Base-by-base conservation (phyloP, 352 stramenopile species). In the Globisporangium cystogenes region DNA sequence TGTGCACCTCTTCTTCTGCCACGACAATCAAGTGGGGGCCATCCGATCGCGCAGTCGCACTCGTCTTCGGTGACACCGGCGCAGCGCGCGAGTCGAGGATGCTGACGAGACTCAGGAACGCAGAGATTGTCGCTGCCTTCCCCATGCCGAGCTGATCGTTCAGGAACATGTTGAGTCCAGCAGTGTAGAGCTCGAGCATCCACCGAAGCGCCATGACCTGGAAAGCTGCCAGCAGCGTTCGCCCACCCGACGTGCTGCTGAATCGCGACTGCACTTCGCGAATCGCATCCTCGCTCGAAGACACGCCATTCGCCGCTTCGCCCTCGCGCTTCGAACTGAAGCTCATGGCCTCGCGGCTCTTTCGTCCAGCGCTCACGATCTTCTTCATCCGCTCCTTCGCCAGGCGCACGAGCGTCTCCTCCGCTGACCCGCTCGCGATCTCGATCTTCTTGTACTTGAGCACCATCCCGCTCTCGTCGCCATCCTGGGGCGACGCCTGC, bases 131-230 rank as follows among this genome's bases (percentile, higher is more conserved):
- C 7, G 75, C 70, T 10, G 81, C 77, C 52, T 94, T 93, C n/a
- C 83, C 86, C 71, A 93, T 92, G 20, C 86, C 86, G 10, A 93
- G 57, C 39, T 96, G 83, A 42, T 96, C 86, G 56, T 93, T 93
- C 35, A 96, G 46, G 49, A 96, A 65, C 31, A 89, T 66, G 56
- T 93, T 90, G 20, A 81, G 65, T 0, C 71, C 74, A 23, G 60
- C 71, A 10, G 72, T 71, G 39, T 77, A 87, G 47, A 95, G 67
- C 37, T 86, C 72, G 18, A 90, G 45, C 76, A 95, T 91, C 78
- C 85, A 95, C 20, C 76, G 74, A 18, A 95, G 59, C 6, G 86
- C 83, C 24, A 84, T 45, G 24, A 90, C 51, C 55, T 95, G 86
- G 57, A 94, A 93, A 4, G 77, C 64, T 18, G 79, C 76, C 27